Evolutionary conservation across 2,329 filamentous ascomycete genomes (phyloP).

Genomic region (Coleophoma cylindrospora): DNA sequence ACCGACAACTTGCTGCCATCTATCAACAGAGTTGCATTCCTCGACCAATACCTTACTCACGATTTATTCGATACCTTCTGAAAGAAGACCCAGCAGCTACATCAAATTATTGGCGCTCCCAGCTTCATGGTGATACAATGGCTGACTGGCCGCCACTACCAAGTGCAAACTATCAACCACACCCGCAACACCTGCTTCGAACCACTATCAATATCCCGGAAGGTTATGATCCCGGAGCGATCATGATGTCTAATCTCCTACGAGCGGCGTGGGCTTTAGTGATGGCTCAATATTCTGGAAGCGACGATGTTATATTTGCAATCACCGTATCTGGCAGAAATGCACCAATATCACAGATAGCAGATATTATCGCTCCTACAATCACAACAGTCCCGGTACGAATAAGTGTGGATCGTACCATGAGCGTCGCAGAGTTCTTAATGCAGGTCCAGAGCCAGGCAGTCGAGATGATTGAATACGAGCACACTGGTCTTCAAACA

Average conservation of each 20-base stretch:
- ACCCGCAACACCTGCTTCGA: neutral
- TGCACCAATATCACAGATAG: conserved; percentile 30
- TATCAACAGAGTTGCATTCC: neutral
- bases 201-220: neutral
- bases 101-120: conserved; percentile 1
- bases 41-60: neutral
- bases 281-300: conserved; percentile 1
- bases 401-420: conserved; percentile 25
- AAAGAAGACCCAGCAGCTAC: neutral
- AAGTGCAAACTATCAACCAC: conserved; percentile 1
- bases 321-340: conserved; percentile 36
- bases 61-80: neutral
- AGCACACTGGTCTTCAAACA: conserved; percentile 29
- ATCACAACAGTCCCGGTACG: conserved; percentile 37
- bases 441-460: conserved; percentile 38
- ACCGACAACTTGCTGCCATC: conserved; percentile 1
- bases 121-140: conserved; percentile 2
- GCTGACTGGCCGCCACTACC: conserved; percentile 2
- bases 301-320: conserved; percentile 27
- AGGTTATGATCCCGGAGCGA: neutral
- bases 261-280: conserved; percentile 4
- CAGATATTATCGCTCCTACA: conserved; percentile 23
- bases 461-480: conserved; percentile 36
- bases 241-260: conserved; percentile 1
- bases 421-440: conserved; percentile 33